Percentiles rank a stretch among this genome's conserved stretches.
Conservation (phyloP, 176 grass and related monocot species). For the Oropetium thomaeum region DNA sequence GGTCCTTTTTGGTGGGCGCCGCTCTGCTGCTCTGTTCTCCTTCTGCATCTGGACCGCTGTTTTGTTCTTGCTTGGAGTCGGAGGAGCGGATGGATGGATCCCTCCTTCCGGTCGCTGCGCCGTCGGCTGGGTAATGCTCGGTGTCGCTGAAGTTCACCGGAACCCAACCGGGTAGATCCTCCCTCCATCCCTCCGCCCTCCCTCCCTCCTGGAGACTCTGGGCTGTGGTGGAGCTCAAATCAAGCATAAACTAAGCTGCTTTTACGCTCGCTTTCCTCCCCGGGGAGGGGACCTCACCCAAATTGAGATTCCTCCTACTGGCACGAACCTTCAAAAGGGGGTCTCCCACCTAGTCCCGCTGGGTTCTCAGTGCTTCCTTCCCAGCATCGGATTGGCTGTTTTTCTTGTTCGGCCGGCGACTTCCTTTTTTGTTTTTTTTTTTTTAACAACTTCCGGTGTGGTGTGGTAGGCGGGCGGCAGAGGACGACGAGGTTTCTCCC, state of each 20-base stretch:
- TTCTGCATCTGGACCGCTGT: not conserved
- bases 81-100: too few species aligned
- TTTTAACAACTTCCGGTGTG: not conserved
- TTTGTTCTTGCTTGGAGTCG: not conserved
- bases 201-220: too few species aligned
- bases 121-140: not conserved
- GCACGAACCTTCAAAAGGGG: too few species aligned
- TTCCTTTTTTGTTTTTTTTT: not conserved
- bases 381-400: not conserved
- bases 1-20: not conserved
- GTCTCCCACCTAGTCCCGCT: too few species aligned
- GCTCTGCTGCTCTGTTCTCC: not conserved
- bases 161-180: not conserved
- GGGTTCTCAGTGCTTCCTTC: not conserved
- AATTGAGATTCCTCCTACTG: not conserved
- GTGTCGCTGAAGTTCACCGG: not conserved
- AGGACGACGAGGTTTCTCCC: not conserved
- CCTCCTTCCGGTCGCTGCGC: not conserved
- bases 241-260: not conserved
- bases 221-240: not conserved
- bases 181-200: too few species aligned
- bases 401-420: too few species aligned
- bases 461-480: not conserved
- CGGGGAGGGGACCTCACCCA: too few species aligned
- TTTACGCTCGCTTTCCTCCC: not conserved